Conservation (phyloP, 2,329 filamentous ascomycete species). For the Sordariomycetes sp. region DNA sequence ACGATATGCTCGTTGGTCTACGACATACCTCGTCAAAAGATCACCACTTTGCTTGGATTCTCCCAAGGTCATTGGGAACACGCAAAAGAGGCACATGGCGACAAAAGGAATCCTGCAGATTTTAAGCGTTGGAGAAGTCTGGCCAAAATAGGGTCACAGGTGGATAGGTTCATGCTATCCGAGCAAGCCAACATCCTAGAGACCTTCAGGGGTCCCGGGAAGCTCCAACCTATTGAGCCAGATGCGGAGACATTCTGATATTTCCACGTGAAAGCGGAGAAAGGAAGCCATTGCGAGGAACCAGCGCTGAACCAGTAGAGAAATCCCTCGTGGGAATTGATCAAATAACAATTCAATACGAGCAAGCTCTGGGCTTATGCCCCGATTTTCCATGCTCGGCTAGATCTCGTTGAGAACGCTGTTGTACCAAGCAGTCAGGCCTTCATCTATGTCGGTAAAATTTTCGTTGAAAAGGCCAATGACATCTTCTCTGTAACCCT, state of each 20-base stretch:
- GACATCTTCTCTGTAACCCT: too few relatives aligned
- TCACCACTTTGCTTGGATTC: conserved; percentile 44
- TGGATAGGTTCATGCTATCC: conserved; percentile 38
- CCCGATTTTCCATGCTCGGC: too few relatives aligned
- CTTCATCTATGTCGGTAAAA: too few relatives aligned
- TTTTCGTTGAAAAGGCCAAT: too few relatives aligned
- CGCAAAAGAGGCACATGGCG: conserved; percentile 38
- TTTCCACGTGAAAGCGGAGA: too few relatives aligned
- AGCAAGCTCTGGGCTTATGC: too few relatives aligned
- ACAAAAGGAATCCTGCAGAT: conserved; percentile 42
- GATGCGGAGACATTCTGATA: conserved; percentile 9
- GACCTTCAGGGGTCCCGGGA: conserved; percentile 37
- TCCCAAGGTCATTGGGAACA: conserved; percentile 48
- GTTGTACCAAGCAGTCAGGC: too few relatives aligned
- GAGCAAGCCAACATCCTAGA: conserved; percentile 44
- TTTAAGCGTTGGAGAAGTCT: conserved; percentile 41
- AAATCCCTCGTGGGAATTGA: too few relatives aligned
- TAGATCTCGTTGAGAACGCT: too few relatives aligned
- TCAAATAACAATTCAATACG: too few relatives aligned
- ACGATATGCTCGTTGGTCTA: conserved; percentile 47
- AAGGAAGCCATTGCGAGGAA: too few relatives aligned
- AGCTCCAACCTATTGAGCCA: conserved; percentile 32
- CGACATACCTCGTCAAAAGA: conserved; percentile 36
- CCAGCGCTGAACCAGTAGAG: too few relatives aligned
- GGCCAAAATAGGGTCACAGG: conserved; percentile 37